phyloP scores from a whole-genome alignment of 805 yeast genomes.

The Starmerella vaccinii region DNA sequence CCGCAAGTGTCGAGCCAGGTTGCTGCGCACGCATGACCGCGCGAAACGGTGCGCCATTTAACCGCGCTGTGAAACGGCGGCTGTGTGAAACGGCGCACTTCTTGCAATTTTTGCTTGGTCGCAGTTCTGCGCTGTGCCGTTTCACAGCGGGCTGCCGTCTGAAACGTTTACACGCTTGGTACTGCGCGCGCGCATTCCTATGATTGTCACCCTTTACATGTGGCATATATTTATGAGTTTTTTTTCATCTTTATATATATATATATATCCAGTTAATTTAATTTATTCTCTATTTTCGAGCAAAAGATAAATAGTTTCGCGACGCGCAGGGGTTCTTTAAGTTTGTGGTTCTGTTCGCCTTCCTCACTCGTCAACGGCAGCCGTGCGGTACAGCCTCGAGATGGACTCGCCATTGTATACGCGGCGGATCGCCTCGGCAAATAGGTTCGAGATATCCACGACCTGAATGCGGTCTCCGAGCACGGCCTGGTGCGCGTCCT shows the following conservation, averaged over 20 bases:
- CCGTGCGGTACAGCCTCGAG: conserved; percentile 84
- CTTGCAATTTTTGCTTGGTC: too few relatives aligned
- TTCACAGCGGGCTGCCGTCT: too few relatives aligned
- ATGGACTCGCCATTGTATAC: conserved; percentile 96
- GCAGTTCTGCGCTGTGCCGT: too few relatives aligned
- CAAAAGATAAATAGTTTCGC: background rate
- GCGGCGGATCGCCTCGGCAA: conserved; percentile 91
- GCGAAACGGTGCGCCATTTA: too few relatives aligned
- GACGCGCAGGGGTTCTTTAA: too few relatives aligned
- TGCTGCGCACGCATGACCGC: background rate
- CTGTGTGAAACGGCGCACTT: too few relatives aligned
- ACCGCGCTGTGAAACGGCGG: too few relatives aligned
- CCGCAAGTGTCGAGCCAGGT: background rate
- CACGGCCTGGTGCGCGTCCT: conserved; percentile 43
- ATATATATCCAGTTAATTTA: background rate
- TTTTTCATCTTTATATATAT: background rate
- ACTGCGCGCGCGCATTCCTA: too few relatives aligned
- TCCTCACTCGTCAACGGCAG: conserved; percentile 4
- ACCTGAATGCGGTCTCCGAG: conserved; percentile 62
- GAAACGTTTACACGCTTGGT: too few relatives aligned
- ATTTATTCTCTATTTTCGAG: background rate
- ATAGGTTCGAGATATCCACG: conserved; percentile 74
- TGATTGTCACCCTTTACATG: too few relatives aligned
- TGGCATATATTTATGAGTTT: background rate
- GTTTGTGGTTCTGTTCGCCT: too few relatives aligned